A percentile compares a stretch with the other conserved stretches of the same genome.
These are phyloP conservation scores for Berkeleyomyces basicola DNA, from an alignment of 2,329 filamentous ascomycete species.

Conservation along the genomic window DNA sequence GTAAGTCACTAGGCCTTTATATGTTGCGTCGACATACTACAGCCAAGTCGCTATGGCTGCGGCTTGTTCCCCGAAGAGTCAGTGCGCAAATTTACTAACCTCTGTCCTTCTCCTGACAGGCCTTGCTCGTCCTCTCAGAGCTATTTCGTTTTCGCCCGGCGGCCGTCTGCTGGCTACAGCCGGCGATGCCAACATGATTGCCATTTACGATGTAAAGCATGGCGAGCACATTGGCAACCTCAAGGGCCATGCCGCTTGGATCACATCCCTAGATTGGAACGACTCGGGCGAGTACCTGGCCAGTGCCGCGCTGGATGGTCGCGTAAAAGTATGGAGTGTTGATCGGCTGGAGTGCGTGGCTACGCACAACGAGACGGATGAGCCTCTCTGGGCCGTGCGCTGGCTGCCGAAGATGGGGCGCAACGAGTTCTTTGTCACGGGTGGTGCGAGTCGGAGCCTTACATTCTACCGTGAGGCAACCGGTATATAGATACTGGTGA, in stretches of 20 bases:
- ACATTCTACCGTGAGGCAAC: conserved; percentile 76
- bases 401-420: conserved; percentile 62
- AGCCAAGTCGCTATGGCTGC: background rate
- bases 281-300: conserved; percentile 82
- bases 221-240: conserved; percentile 87
- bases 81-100: background rate
- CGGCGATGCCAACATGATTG: conserved; percentile 76
- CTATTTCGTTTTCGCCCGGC: conserved; percentile 74
- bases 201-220: conserved; percentile 79
- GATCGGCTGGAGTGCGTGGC: conserved; percentile 73
- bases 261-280: conserved; percentile 85
- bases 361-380: conserved; percentile 82
- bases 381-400: conserved; percentile 65
- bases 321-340: conserved; percentile 90
- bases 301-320: conserved; percentile 79
- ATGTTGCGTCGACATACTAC: background rate
- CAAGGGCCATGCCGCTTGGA: conserved; percentile 65
- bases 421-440: conserved; percentile 60
- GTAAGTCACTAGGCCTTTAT: conserved; percentile 24
- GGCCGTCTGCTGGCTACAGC: conserved; percentile 74
- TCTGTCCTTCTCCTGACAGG: background rate
- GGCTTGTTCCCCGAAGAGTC: background rate
- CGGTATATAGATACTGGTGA: conserved; percentile 32
- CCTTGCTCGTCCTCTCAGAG: conserved; percentile 37
- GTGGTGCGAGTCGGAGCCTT: conserved; percentile 58